Evolutionary conservation across 768 basidiomycete genomes (phyloP), one percentile per base, ranked within the genome.

Genomic region (Pisolithus albus): DNA sequence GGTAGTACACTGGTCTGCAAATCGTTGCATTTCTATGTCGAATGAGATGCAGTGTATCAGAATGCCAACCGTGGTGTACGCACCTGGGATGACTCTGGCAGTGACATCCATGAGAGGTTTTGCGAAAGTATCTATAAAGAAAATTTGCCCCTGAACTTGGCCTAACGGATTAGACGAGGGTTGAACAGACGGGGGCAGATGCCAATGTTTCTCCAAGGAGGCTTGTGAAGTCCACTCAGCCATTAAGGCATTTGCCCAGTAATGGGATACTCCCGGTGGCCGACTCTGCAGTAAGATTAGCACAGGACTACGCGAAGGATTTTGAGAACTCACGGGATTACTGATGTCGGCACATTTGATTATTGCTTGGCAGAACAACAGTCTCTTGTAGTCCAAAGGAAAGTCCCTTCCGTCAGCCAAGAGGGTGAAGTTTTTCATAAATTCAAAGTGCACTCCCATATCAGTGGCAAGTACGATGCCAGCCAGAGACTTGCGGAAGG

Each of bases 291-390:
- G 49, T 40, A 40, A 4, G 5, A 47, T 52, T 26, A 50, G 40
- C 9, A 21, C 38, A 49, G 46, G 34, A 6, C 5, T 26, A 56
- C 28, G 52, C 21, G 51, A 26, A 37, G 38, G 10, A 6, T 44
- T 19, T 9, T 32, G 13, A 45, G 28, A 16, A 80, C 93, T 57
- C 65, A 96, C 93, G 15, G 96, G 95, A 66, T 99, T 99, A 65
- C 91, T 93, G 62, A 99, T 98, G 70, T 99, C 96, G 16, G 95
- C 93, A 62, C 94, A 96, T 69, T 99, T 98, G 66, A 99, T 83
- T 47, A 99, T 71, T 3, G 88, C 88, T 61, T 97, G 92, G 64
- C 91, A 95, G 21, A 92, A 67, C 49, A 95, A 68, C 23, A 88
- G 73, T 58, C 86, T 77, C 49, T 83, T 78, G 57, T 70, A 63